These are phyloP conservation scores for Plasmodium inui DNA, from an alignment of 169 alveolate genomes.

Conservation along the genomic window DNA sequence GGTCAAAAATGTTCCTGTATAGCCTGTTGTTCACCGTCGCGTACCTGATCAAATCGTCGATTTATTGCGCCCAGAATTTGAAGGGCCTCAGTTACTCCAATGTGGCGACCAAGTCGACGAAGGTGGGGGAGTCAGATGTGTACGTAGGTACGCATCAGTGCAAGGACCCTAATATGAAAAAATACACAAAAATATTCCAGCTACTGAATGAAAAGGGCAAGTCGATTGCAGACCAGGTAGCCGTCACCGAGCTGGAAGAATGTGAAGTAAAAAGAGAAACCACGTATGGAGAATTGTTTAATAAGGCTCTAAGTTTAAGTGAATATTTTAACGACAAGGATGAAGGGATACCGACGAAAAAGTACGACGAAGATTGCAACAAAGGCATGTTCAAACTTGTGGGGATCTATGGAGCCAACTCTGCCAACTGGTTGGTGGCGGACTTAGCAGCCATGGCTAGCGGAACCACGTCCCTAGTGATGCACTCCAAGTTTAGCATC, in stretches of 20 bases:
- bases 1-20: background rate
- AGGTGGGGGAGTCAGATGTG: conserved; percentile 2
- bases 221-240: background rate
- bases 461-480: conserved; percentile 29
- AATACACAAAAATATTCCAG: background rate
- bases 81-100: background rate
- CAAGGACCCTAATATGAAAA: background rate
- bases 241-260: conserved; percentile 4
- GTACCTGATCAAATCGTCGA: background rate
- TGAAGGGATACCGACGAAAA: conserved; percentile 44
- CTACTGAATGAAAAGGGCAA: background rate
- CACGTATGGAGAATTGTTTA: conserved; percentile 3
- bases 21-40: background rate
- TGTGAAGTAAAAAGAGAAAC: background rate
- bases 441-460: conserved; percentile 31
- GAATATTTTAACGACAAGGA: background rate
- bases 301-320: background rate
- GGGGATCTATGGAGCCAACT: conserved; percentile 65
- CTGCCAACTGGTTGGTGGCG: conserved; percentile 44
- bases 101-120: background rate
- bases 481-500: conserved; percentile 63
- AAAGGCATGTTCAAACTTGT: conserved; percentile 18
- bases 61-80: background rate
- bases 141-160: conserved; percentile 7
- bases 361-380: conserved; percentile 40